Evolutionary conservation across 208 protist genomes (phyloP).

Genomic region (Acanthamoeba quina): DNA sequence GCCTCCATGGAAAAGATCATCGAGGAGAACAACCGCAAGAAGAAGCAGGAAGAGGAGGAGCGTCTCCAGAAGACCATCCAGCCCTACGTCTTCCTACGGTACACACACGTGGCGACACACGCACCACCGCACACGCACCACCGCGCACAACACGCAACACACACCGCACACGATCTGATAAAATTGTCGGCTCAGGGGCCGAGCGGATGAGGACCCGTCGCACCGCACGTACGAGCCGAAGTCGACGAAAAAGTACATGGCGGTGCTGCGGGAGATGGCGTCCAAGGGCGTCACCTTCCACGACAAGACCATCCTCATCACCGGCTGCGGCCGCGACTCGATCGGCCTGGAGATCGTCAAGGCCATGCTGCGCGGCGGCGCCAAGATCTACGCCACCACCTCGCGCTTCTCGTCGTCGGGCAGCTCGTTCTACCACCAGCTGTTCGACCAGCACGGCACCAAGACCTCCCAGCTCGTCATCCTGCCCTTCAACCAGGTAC

Average conservation of each 20-base stretch:
- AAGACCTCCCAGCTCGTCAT: slow-evolving; percentile 85
- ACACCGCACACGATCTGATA: neutral
- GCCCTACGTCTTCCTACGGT: slow-evolving; percentile 69
- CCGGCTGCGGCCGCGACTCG: slow-evolving; percentile 86
- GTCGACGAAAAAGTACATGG: slow-evolving; percentile 68
- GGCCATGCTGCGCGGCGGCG: slow-evolving; percentile 64
- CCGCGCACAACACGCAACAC: neutral
- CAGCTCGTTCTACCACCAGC: slow-evolving; percentile 82
- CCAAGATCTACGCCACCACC: slow-evolving; percentile 82
- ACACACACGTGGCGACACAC: no score
- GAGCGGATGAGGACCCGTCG: slow-evolving; percentile 36
- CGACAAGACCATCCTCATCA: slow-evolving; percentile 87
- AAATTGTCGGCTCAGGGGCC: neutral
- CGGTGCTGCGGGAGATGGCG: slow-evolving; percentile 77
- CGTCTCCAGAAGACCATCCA: neutral
- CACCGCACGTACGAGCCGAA: slow-evolving; percentile 57
- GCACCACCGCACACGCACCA: no score
- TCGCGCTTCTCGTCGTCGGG: slow-evolving; percentile 79
- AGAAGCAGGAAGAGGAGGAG: neutral
- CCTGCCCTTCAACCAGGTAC: slow-evolving; percentile 88
- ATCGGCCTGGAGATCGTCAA: slow-evolving; percentile 85
- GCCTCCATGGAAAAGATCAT: slow-evolving; percentile 54
- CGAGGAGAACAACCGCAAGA: slow-evolving; percentile 21
- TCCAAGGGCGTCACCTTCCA: slow-evolving; percentile 83
- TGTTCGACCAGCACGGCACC: slow-evolving; percentile 87